These are phyloP conservation scores for Debaryomyces prosopidis DNA, from an alignment of 805 yeast species.

Conservation along the genomic window DNA sequence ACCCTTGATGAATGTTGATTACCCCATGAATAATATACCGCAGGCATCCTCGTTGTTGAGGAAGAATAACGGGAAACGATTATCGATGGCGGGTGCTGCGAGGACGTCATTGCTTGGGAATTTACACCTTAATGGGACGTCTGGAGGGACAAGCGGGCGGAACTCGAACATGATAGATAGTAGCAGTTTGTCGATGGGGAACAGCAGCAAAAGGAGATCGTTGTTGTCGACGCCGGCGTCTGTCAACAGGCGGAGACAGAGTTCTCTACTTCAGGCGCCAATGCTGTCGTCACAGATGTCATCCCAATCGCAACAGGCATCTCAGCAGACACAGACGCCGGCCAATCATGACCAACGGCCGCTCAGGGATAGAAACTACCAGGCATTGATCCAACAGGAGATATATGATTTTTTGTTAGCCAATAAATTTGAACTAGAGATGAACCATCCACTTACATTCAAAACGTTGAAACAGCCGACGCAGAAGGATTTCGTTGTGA, in stretches of 20 bases:
- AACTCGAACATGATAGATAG: constrained; percentile 1
- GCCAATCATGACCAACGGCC: constrained; percentile 66
- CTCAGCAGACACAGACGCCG: constrained; percentile 10
- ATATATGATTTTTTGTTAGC: constrained; percentile 61
- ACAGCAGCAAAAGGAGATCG: constrained; percentile 26
- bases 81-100: constrained; percentile 22
- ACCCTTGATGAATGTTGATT: constrained; percentile 3
- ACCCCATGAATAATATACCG: constrained; percentile 10
- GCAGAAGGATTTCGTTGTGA: constrained; percentile 76
- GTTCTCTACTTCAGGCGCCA: constrained; percentile 12
- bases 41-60: constrained; percentile 15
- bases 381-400: constrained; percentile 62
- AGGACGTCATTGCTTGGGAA: constrained; percentile 20
- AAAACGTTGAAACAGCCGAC: constrained; percentile 76
- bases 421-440: constrained; percentile 72
- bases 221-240: constrained; percentile 36
- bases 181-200: constrained; percentile 5
- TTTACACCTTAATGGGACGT: constrained; percentile 14
- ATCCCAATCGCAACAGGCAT: constrained; percentile 14
- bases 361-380: constrained; percentile 69
- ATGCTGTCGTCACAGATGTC: constrained; percentile 13
- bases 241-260: constrained; percentile 24
- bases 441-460: constrained; percentile 65
- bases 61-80: constrained; percentile 17
- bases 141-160: background rate